These are phyloP conservation scores for Cunninghamia lanceolata DNA, from an alignment of 75 land plant species.

Conservation along the genomic window DNA sequence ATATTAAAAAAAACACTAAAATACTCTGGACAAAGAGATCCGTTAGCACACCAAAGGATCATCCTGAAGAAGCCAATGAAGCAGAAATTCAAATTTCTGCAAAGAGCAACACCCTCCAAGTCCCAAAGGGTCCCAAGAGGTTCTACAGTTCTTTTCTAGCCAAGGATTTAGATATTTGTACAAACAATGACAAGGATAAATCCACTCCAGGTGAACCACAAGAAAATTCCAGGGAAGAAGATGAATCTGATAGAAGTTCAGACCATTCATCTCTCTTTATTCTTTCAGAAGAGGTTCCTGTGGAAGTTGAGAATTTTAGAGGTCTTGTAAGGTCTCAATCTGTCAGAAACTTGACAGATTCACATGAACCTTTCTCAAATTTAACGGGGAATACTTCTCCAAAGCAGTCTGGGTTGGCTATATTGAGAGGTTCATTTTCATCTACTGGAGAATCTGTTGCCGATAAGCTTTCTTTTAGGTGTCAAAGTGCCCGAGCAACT, in stretches of 20 bases:
- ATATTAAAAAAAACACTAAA: neutral
- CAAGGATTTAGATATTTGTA: neutral
- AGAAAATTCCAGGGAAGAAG: neutral
- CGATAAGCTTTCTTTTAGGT: neutral
- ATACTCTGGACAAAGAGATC: constrained; percentile 2
- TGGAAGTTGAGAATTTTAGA: neutral
- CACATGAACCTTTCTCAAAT: neutral
- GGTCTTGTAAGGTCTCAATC: constrained; percentile 5
- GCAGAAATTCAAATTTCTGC: neutral
- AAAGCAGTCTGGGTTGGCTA: neutral
- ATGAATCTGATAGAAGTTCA: neutral
- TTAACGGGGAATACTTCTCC: neutral
- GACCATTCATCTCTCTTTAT: neutral
- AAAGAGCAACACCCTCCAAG: neutral
- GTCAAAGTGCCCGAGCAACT: neutral
- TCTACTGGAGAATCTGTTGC: constrained; percentile 1
- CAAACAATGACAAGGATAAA: neutral
- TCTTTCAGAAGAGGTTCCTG: neutral
- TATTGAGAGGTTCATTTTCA: neutral
- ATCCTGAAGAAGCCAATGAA: neutral
- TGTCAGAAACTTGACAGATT: neutral
- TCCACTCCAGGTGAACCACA: neutral
- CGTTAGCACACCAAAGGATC: constrained; percentile 5
- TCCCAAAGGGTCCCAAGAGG: neutral
- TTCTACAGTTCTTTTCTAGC: neutral